Evolutionary conservation across 2,329 filamentous ascomycete genomes (phyloP).

Genomic region (Penicillium sp.): DNA sequence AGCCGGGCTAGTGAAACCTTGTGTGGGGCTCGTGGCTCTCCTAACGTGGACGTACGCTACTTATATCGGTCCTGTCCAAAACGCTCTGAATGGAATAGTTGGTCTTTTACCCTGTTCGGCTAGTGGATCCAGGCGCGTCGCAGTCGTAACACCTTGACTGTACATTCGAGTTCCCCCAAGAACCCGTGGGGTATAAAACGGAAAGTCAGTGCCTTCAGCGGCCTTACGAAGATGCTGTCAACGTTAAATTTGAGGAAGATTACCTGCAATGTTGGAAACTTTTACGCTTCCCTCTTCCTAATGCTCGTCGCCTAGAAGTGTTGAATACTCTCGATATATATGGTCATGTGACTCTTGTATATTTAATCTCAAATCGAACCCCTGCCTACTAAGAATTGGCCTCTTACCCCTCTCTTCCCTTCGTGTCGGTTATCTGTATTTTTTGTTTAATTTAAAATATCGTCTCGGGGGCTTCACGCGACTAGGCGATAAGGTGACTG

Average conservation of each 20-base stretch:
- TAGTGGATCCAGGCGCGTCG: not conserved
- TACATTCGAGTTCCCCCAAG: not conserved
- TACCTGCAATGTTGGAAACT: not conserved
- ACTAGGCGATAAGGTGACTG: too few species aligned
- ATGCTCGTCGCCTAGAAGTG: not conserved
- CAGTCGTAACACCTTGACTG: not conserved
- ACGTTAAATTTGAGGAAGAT: not conserved
- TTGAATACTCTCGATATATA: not conserved
- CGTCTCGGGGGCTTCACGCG: too few species aligned
- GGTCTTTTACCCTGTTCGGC: not conserved
- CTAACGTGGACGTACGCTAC: not conserved
- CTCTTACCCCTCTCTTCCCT: too few species aligned
- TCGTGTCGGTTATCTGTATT: too few species aligned
- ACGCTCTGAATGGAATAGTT: not conserved
- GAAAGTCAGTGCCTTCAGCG: not conserved
- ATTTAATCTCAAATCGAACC: too few species aligned
- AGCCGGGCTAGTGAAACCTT: not conserved
- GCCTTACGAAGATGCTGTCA: not conserved
- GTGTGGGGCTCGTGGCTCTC: too few species aligned
- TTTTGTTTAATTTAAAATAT: too few species aligned
- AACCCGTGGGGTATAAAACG: not conserved
- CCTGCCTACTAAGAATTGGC: too few species aligned
- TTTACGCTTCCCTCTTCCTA: not conserved
- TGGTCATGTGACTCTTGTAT: too few species aligned
- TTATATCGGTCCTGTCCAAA: too few species aligned